phyloP scores from a whole-genome alignment of 169 alveolate genomes.

The Theileria equi region DNA sequence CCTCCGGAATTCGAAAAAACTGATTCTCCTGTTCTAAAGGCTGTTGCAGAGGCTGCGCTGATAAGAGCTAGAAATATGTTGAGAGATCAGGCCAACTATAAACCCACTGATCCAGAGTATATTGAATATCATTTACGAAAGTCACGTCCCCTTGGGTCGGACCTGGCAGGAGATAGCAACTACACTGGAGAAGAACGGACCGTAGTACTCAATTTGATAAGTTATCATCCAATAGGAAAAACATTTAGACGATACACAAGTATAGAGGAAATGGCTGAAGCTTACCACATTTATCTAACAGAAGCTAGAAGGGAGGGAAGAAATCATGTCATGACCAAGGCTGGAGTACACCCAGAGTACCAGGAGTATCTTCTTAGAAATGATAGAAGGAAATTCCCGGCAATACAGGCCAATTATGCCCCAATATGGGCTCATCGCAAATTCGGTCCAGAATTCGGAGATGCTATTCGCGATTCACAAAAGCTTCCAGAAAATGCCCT shows the following conservation, averaged over 20 bases:
- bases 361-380: constrained; percentile 63
- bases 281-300: constrained; percentile 69
- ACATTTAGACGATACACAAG: constrained; percentile 49
- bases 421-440: constrained; percentile 76
- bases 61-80: constrained; percentile 17
- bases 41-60: constrained; percentile 38
- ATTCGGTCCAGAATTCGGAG: constrained; percentile 78
- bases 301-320: constrained; percentile 75
- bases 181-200: constrained; percentile 60
- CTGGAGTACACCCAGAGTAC: constrained; percentile 53
- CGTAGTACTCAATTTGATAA: constrained; percentile 26
- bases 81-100: constrained; percentile 38
- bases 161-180: constrained; percentile 40
- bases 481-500: constrained; percentile 34
- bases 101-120: constrained; percentile 51
- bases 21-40: constrained; percentile 9
- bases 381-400: constrained; percentile 64
- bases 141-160: constrained; percentile 13
- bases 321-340: constrained; percentile 57
- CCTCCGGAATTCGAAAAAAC: constrained; percentile 20
- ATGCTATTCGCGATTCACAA: constrained; percentile 63
- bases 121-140: constrained; percentile 43
- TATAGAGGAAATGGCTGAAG: constrained; percentile 76
- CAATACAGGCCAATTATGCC: constrained; percentile 63
- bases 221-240: constrained; percentile 45